Base-by-base conservation (phyloP, 2,329 filamentous ascomycete species). In the Macrophomina phaseolina region DNA sequence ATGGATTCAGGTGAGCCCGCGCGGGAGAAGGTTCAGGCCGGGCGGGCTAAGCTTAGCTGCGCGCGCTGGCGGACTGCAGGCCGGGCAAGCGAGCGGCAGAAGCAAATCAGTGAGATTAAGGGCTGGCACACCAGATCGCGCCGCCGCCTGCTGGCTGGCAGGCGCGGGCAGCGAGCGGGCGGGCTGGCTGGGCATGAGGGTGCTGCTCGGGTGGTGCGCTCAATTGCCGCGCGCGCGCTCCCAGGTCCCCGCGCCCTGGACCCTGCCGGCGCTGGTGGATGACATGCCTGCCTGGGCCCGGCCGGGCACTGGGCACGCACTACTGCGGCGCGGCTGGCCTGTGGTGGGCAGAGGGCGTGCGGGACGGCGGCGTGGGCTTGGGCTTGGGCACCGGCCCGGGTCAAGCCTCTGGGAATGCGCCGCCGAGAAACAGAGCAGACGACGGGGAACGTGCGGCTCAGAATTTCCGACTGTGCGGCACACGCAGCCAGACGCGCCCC, bases 1-100 rank as follows among this genome's bases (percentile, higher is more conserved):
- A 74, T 74, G 74, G 73, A 72, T 74, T 75, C 74, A 75, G 76
- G 74, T 74, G 74, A 75, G 61, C 61, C 49, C 46, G 61, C 61
- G 61, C 61, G 61, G 46, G 61, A 52, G 45, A 52, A 64, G 61
- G 46, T 52, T 52, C 61, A 64, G 36, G 49, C 58, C 58, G 58
- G 58, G 58, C 58, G 36, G 61, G 61, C 61, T 64, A 52, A 52
- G 61, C 49, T 53, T 64, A 52, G 61, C 61, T 53, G 46, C 61
- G 46, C 60, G 32, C 46, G 40, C 63, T 65, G 63, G 49, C 40
- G 36, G 36, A 38, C 51, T 18, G 63, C 48, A 64, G 38, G 61
- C 48, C 32, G 46, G 42, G 48, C 61, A 52, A 64, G 61, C 48
- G 49, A 64, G 63, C 63, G 63, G 63, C 63, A 65, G 51, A 60